phyloP scores from a whole-genome alignment of 2,329 filamentous ascomycete species.

The Gnomoniopsis smithogilvyi region DNA sequence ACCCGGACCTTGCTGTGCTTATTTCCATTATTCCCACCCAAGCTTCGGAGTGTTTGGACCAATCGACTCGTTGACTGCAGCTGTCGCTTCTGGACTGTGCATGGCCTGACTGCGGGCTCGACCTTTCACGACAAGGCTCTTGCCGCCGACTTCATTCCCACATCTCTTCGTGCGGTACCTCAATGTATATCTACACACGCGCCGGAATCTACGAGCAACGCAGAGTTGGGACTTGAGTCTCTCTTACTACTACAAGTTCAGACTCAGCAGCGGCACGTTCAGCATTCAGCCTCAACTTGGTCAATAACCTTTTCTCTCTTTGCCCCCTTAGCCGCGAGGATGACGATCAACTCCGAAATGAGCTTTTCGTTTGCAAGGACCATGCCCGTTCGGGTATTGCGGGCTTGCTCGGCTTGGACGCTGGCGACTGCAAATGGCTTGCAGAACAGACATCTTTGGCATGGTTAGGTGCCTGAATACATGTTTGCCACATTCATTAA shows the following conservation, averaged over 20 bases:
- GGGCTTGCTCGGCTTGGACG: not conserved
- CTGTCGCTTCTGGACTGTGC: conserved; percentile 8
- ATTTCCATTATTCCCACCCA: conserved; percentile 3
- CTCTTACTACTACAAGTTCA: too few relatives aligned
- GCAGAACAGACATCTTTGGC: not conserved
- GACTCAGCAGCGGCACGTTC: not conserved
- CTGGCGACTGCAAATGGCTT: conserved; percentile 7
- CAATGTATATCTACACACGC: conserved; percentile 1
- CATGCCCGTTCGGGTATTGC: not conserved
- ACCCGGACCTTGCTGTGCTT: not conserved
- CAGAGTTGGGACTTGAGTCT: not conserved
- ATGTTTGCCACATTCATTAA: not conserved
- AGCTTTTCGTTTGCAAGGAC: not conserved
- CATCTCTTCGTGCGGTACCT: not conserved
- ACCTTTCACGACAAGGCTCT: conserved; percentile 37
- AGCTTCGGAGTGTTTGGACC: conserved; percentile 16
- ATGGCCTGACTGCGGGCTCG: conserved; percentile 21
- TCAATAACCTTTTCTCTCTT: not conserved
- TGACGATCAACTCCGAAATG: not conserved
- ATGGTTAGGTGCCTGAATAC: conserved; percentile 6
- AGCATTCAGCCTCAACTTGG: not conserved
- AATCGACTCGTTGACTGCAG: not conserved
- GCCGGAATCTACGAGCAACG: not conserved
- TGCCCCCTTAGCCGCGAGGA: conserved; percentile 10
- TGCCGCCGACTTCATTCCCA: conserved; percentile 29